phyloP scores from a whole-genome alignment of 805 yeast genomes.

The Nakazawaea ernobii region DNA sequence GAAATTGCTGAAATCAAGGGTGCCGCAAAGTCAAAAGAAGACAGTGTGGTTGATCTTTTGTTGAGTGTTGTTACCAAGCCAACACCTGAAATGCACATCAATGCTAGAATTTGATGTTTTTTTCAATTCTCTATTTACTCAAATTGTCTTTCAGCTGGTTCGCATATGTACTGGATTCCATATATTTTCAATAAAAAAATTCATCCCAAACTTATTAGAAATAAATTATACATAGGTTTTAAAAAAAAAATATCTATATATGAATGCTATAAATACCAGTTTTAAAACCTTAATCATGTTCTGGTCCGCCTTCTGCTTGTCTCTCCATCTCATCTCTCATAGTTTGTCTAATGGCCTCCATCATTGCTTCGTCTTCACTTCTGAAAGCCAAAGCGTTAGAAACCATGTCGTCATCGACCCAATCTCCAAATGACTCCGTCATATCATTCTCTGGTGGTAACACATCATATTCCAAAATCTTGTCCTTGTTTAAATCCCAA shows the following conservation, averaged over 20 bases:
- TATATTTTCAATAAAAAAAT: too few species aligned
- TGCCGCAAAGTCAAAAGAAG: constrained; percentile 57
- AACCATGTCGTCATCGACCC: constrained; percentile 41
- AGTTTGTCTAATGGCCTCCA: constrained; percentile 15
- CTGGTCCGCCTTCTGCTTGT: background rate
- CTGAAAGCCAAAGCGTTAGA: constrained; percentile 35
- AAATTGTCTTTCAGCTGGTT: too few species aligned
- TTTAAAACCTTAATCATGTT: background rate
- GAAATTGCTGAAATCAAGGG: constrained; percentile 66
- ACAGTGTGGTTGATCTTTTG: constrained; percentile 65
- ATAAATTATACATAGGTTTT: too few species aligned
- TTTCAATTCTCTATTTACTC: background rate
- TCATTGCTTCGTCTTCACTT: constrained; percentile 23
- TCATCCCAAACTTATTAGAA: too few species aligned
- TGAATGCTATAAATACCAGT: too few species aligned
- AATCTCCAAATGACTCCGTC: constrained; percentile 32
- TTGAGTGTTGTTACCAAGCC: constrained; percentile 78
- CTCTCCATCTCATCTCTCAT: constrained; percentile 1
- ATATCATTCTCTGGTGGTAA: constrained; percentile 56
- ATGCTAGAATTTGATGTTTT: constrained; percentile 38
- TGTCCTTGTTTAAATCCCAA: constrained; percentile 58
- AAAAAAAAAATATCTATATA: too few species aligned
- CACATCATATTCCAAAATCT: constrained; percentile 65
- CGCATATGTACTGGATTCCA: background rate
- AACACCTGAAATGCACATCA: constrained; percentile 76